These are phyloP conservation scores for Dryas integrifolia DNA, from an alignment of 331 rosid species.

Conservation along the genomic window DNA sequence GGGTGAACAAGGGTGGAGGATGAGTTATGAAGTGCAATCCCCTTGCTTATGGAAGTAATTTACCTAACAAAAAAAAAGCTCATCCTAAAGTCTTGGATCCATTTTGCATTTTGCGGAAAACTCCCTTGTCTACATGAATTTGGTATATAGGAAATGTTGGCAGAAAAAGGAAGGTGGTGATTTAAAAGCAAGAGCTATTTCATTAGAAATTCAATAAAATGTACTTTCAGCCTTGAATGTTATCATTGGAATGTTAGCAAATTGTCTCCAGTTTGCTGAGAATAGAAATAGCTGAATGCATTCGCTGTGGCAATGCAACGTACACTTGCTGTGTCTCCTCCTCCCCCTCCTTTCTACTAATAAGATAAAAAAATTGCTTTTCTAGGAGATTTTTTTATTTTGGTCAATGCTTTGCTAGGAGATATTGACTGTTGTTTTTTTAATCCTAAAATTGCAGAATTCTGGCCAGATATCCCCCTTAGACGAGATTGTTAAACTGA, in stretches of 20 bases:
- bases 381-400: conserved; percentile 1
- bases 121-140: background rate
- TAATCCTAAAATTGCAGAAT: conserved; percentile 47
- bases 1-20: too few species aligned
- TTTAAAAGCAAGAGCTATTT: background rate
- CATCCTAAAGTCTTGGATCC: too few species aligned
- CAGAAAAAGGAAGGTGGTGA: background rate
- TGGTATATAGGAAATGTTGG: background rate
- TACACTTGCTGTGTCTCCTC: background rate
- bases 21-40: too few species aligned
- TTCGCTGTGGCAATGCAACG: background rate
- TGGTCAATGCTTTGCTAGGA: background rate
- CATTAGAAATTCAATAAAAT: background rate
- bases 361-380: background rate
- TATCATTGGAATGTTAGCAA: background rate
- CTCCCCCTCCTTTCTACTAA: background rate
- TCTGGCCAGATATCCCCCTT: conserved; percentile 96
- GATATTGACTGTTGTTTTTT: background rate
- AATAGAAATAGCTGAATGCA: conserved; percentile 14
- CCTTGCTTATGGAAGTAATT: too few species aligned
- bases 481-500: conserved; percentile 81
- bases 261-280: background rate
- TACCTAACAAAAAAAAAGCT: too few species aligned
- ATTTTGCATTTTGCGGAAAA: too few species aligned
- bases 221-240: background rate